These are phyloP conservation scores for Scytalidium lignicola DNA, from an alignment of 2,329 filamentous ascomycete species.

Conservation along the genomic window DNA sequence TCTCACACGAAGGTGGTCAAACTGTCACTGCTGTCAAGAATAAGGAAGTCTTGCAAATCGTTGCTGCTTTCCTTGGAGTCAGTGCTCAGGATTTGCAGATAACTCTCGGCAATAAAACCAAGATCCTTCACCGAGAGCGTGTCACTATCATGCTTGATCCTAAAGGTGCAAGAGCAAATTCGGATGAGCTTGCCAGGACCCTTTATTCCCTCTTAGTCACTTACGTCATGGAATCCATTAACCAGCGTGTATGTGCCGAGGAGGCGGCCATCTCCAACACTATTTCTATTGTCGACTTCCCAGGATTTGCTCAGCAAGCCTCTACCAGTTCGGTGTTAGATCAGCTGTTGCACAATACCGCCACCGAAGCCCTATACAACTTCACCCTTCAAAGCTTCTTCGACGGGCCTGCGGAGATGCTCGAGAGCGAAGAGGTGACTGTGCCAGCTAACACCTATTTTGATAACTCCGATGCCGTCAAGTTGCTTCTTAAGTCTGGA, in stretches of 20 bases:
- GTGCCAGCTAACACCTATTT: constrained; percentile 94
- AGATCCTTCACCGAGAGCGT: constrained; percentile 90
- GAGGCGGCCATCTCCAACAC: constrained; percentile 92
- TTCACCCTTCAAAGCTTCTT: constrained; percentile 94
- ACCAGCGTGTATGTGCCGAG: constrained; percentile 78
- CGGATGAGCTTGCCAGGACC: constrained; percentile 88
- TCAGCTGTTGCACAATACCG: constrained; percentile 91
- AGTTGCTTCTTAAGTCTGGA: constrained; percentile 82
- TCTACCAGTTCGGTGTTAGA: constrained; percentile 83
- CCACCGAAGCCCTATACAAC: constrained; percentile 87
- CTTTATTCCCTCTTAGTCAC: constrained; percentile 91
- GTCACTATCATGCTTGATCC: constrained; percentile 99
- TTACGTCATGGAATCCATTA: constrained; percentile 89
- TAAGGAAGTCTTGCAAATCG: constrained; percentile 77
- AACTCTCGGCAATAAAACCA: constrained; percentile 91
- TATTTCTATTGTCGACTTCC: constrained; percentile 92
- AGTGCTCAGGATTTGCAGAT: constrained; percentile 75
- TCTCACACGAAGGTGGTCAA: constrained; percentile 89
- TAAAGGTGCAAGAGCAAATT: constrained; percentile 81
- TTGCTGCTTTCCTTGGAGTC: constrained; percentile 94
- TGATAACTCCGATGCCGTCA: constrained; percentile 92
- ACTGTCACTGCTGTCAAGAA: constrained; percentile 85
- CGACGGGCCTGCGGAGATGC: constrained; percentile 84
- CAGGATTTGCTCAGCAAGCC: constrained; percentile 82
- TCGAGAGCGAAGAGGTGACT: constrained; percentile 89